Evolutionary conservation across 441 rosid genomes (phyloP).

Genomic region (Erodium chrysanthum): DNA sequence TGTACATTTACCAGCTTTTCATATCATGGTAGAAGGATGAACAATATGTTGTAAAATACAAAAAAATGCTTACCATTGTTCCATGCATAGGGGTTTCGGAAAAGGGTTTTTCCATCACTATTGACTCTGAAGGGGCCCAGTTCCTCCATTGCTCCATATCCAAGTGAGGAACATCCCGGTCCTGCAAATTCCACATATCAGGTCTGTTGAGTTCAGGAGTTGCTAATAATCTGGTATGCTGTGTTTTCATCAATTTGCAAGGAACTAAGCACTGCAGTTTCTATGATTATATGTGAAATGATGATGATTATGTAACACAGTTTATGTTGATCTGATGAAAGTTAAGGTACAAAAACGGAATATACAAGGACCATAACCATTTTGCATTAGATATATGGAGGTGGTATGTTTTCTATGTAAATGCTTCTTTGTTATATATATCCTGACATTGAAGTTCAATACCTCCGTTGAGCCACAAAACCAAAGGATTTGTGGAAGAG

Average conservation of each 20-base stretch:
- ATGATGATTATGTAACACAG: no score
- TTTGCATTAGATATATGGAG: no score
- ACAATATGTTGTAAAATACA: not conserved
- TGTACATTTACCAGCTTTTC: not conserved
- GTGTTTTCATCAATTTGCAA: no score
- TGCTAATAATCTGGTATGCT: not conserved
- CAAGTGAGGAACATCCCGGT: slow-evolving; percentile 35
- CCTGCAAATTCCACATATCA: slow-evolving; percentile 15
- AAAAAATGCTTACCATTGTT: slow-evolving; percentile 22
- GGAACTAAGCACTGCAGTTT: not conserved
- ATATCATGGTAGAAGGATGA: no score
- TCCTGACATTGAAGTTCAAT: not conserved
- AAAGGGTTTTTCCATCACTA: slow-evolving; percentile 23
- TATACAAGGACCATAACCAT: no score
- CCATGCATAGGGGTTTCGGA: slow-evolving; percentile 27
- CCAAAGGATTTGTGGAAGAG: slow-evolving; percentile 26
- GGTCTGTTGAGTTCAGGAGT: not conserved
- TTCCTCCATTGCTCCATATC: slow-evolving; percentile 34
- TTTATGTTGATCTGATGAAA: no score
- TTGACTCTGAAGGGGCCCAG: slow-evolving; percentile 34
- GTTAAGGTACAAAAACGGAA: no score
- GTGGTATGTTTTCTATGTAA: no score
- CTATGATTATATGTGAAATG: not conserved
- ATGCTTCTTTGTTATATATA: no score
- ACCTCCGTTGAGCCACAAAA: slow-evolving; percentile 36